These are phyloP conservation scores for Tylopilus sp. DNA, from an alignment of 1,284 basidiomycete species.

Conservation along the genomic window DNA sequence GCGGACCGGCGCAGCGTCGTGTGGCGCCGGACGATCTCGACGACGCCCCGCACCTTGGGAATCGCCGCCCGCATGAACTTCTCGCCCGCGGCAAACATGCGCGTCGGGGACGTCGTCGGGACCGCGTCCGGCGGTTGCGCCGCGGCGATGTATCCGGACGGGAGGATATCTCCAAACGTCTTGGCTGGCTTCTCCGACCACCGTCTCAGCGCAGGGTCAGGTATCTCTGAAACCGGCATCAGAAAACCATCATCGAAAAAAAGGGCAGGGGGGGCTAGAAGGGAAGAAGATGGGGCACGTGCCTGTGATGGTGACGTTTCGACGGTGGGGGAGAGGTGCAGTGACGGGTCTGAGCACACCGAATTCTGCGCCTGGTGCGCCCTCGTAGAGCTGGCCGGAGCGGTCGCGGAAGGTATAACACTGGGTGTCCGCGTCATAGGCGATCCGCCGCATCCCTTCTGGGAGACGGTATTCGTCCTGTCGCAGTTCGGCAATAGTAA, in stretches of 20 bases:
- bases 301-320: conserved; percentile 30
- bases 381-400: conserved; percentile 41
- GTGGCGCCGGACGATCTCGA: conserved; percentile 23
- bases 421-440: conserved; percentile 49
- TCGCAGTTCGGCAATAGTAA: conserved; percentile 3
- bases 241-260: background rate
- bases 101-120: conserved; percentile 6
- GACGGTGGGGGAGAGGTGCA: conserved; percentile 19
- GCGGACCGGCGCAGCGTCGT: conserved; percentile 10
- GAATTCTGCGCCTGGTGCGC: conserved; percentile 42
- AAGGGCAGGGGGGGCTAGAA: background rate
- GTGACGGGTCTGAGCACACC: conserved; percentile 41
- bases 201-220: conserved; percentile 18
- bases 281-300: background rate
- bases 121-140: conserved; percentile 12
- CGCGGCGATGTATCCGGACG: conserved; percentile 40
- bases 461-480: conserved; percentile 50
- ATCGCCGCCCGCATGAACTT: conserved; percentile 31
- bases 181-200: conserved; percentile 22
- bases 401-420: conserved; percentile 48
- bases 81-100: conserved; percentile 17
- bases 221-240: conserved; percentile 12
- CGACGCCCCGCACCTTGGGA: conserved; percentile 38
- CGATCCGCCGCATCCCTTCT: conserved; percentile 46
- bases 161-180: conserved; percentile 47